A percentile compares a stretch with the other conserved stretches of the same genome.
Conservation (phyloP, 2,329 filamentous ascomycete species). For the Penicillium sp. region DNA sequence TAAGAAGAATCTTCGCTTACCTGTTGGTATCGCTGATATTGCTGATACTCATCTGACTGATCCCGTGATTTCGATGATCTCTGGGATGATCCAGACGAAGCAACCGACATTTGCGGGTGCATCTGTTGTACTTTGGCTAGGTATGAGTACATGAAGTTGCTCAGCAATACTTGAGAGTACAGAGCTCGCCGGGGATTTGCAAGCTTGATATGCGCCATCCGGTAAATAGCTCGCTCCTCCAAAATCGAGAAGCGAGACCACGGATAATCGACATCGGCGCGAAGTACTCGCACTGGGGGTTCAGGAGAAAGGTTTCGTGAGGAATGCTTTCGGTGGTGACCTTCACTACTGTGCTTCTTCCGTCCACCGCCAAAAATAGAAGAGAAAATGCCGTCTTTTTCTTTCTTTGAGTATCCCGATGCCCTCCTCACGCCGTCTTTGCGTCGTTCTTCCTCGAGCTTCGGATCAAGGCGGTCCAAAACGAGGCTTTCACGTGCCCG, state of each 20-base stretch:
- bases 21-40: slow-evolving; percentile 49
- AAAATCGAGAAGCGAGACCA: slow-evolving; percentile 95
- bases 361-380: slow-evolving; percentile 88
- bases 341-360: slow-evolving; percentile 78
- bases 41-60: slow-evolving; percentile 43
- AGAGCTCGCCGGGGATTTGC: slow-evolving; percentile 92
- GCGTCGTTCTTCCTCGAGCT: slow-evolving; percentile 67
- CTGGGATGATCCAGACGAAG: slow-evolving; percentile 74
- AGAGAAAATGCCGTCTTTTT: slow-evolving; percentile 90
- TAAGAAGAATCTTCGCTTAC: slow-evolving; percentile 28
- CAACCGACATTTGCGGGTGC: slow-evolving; percentile 92
- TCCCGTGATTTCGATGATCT: slow-evolving; percentile 48
- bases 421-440: slow-evolving; percentile 75
- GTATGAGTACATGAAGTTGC: slow-evolving; percentile 99
- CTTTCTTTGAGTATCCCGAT: slow-evolving; percentile 68
- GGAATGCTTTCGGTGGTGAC: slow-evolving; percentile 68
- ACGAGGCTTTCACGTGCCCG: slow-evolving; percentile 75
- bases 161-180: slow-evolving; percentile 91
- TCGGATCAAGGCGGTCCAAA: slow-evolving; percentile 74
- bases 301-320: slow-evolving; percentile 78
- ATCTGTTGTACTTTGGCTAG: slow-evolving; percentile 97
- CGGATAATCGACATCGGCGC: slow-evolving; percentile 88
- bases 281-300: slow-evolving; percentile 67
- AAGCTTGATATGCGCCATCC: slow-evolving; percentile 98
- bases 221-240: slow-evolving; percentile 94